These are phyloP conservation scores for Caryopteris hybrid DNA, from an alignment of 305 asterid genomes.

Conservation along the genomic window DNA sequence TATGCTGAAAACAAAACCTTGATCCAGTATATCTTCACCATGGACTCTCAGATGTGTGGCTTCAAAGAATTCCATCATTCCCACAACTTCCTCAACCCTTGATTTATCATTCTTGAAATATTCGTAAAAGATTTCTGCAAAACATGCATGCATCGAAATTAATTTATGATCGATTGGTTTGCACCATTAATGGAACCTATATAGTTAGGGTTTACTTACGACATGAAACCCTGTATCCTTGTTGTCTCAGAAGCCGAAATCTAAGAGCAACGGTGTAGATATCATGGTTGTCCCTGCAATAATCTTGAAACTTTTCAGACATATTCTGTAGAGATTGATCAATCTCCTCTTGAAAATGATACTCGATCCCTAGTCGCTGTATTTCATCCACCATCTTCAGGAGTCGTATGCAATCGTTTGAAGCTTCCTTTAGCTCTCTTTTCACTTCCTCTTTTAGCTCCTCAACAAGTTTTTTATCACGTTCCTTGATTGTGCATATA, in stretches of 20 bases:
- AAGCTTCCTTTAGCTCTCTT: constrained; percentile 3
- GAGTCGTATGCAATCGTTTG: background rate
- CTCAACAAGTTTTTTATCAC: too few species aligned
- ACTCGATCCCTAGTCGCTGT: constrained; percentile 16
- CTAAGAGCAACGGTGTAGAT: constrained; percentile 16
- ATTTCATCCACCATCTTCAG: constrained; percentile 15
- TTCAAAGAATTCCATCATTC: constrained; percentile 18
- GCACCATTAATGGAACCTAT: too few species aligned
- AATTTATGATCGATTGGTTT: too few species aligned
- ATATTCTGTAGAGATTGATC: constrained; percentile 3
- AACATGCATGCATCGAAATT: too few species aligned
- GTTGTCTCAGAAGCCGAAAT: constrained; percentile 26
- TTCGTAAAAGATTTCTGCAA: constrained; percentile 16
- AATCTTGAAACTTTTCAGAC: background rate
- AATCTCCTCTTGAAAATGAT: constrained; percentile 20
- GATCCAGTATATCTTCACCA: constrained; percentile 21
- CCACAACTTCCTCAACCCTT: background rate
- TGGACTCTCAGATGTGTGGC: constrained; percentile 18
- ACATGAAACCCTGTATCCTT: constrained; percentile 17
- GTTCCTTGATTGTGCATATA: too few species aligned
- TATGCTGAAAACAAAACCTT: constrained; percentile 1
- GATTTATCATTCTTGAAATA: constrained; percentile 19
- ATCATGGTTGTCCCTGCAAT: constrained; percentile 12
- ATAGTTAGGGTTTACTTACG: too few species aligned
- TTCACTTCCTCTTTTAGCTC: background rate